Evolutionary conservation across 1,139 yeast species (phyloP).

Genomic region (Yamadazyma siamensis): DNA sequence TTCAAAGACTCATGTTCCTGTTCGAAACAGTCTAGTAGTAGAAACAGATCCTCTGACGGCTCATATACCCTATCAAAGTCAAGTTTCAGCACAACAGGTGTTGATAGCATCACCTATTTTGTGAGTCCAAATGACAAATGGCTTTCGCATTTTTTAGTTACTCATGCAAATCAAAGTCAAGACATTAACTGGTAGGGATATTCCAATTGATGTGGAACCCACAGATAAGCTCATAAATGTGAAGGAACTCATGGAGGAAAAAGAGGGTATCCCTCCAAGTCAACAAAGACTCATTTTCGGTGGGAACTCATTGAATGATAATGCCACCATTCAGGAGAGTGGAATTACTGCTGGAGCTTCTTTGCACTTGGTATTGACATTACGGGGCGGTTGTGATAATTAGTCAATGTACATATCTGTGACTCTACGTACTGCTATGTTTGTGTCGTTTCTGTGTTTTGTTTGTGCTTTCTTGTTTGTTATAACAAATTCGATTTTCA

Average conservation of each 20-base stretch:
- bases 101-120: constrained; percentile 33
- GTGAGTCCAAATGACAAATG: background rate
- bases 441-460: too few relatives aligned
- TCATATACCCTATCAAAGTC: constrained; percentile 66
- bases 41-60: constrained; percentile 89
- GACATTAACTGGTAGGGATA: constrained; percentile 82
- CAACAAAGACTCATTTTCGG: constrained; percentile 90
- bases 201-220: constrained; percentile 76
- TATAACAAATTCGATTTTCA: too few relatives aligned
- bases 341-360: constrained; percentile 75
- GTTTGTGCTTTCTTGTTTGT: too few relatives aligned
- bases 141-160: constrained; percentile 1
- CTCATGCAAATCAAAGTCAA: constrained; percentile 65
- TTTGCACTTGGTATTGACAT: constrained; percentile 81
- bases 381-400: constrained; percentile 66
- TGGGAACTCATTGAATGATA: constrained; percentile 90
- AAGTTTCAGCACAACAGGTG: constrained; percentile 32
- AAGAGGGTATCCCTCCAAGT: constrained; percentile 96
- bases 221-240: constrained; percentile 73
- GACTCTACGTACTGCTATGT: too few relatives aligned
- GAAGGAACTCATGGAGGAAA: constrained; percentile 92
- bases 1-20: constrained; percentile 38
- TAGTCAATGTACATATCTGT: background rate
- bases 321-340: constrained; percentile 63
- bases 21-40: constrained; percentile 78